Percentiles rank a stretch among this genome's conserved stretches.
phyloP scores from a whole-genome alignment of 2,329 filamentous ascomycete genomes.

The Monosporascus sp. region DNA sequence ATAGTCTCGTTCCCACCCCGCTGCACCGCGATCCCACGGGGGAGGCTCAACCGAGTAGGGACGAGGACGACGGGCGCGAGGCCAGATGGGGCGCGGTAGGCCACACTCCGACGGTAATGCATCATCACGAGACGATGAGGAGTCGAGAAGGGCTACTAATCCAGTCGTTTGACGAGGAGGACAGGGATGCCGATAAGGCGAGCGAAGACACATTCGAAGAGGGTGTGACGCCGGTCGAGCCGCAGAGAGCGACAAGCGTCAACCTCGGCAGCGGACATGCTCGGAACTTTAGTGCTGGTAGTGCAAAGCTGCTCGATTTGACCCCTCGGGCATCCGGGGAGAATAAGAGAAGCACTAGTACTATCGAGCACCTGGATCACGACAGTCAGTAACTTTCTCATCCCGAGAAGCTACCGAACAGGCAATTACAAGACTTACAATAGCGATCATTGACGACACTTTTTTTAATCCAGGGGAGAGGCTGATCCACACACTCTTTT shows the following conservation, averaged over 20 bases:
- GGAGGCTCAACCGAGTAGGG: conserved; percentile 52
- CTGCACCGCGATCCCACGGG: conserved; percentile 40
- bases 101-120: conserved; percentile 46
- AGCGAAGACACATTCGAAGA: conserved; percentile 23
- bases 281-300: conserved; percentile 72
- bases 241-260: conserved; percentile 66
- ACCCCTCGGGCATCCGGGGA: conserved; percentile 52
- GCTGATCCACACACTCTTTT: conserved; percentile 23
- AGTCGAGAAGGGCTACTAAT: conserved; percentile 48
- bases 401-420: not conserved
- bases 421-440: not conserved
- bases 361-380: conserved; percentile 18
- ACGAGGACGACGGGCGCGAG: conserved; percentile 47
- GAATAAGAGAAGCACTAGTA: conserved; percentile 33
- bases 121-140: conserved; percentile 41
- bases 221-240: conserved; percentile 26
- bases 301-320: conserved; percentile 69
- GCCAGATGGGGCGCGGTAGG: conserved; percentile 50
- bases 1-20: conserved; percentile 38
- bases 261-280: conserved; percentile 61
- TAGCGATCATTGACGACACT: not conserved
- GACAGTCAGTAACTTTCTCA: conserved; percentile 17
- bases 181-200: conserved; percentile 26
- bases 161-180: conserved; percentile 35
- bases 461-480: conserved; percentile 11